Evolutionary conservation across 441 rosid species (phyloP).

Genomic region (Corymbia citriodora): DNA sequence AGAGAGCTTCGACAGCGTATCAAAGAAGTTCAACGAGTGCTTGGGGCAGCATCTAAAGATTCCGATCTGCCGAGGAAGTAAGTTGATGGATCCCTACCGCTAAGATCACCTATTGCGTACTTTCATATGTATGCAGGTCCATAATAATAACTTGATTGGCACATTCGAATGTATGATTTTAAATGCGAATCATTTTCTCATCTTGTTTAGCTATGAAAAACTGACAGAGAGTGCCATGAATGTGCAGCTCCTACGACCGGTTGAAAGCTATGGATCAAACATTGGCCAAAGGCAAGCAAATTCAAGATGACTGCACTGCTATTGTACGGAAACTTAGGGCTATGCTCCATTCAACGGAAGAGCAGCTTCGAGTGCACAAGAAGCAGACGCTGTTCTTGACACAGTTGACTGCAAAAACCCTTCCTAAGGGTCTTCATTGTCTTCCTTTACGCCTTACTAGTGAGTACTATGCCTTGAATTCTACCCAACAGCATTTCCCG

Average conservation of each 20-base stretch:
- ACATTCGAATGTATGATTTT: neutral
- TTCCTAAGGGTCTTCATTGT: constrained; percentile 96
- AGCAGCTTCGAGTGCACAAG: constrained; percentile 90
- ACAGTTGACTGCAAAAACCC: constrained; percentile 87
- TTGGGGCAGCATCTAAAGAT: constrained; percentile 63
- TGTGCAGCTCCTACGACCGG: constrained; percentile 61
- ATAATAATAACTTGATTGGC: neutral
- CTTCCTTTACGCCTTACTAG: constrained; percentile 89
- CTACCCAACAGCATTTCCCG: constrained; percentile 60
- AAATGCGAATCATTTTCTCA: neutral
- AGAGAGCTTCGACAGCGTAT: constrained; percentile 74
- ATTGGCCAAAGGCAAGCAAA: constrained; percentile 70
- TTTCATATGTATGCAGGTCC: neutral
- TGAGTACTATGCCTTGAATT: constrained; percentile 59
- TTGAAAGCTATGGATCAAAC: constrained; percentile 83
- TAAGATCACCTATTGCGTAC: neutral
- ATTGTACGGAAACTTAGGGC: constrained; percentile 91
- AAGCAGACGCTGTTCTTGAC: constrained; percentile 88
- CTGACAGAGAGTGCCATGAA: neutral
- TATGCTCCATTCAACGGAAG: constrained; percentile 90
- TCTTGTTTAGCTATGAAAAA: neutral
- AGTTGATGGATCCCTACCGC: constrained; percentile 4
- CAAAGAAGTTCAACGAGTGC: constrained; percentile 63
- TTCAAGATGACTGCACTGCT: constrained; percentile 83
- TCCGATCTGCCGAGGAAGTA: constrained; percentile 70